Evolutionary conservation across 768 basidiomycete genomes (phyloP).

Genomic region (Lanmaoa pseudosensibilis): DNA sequence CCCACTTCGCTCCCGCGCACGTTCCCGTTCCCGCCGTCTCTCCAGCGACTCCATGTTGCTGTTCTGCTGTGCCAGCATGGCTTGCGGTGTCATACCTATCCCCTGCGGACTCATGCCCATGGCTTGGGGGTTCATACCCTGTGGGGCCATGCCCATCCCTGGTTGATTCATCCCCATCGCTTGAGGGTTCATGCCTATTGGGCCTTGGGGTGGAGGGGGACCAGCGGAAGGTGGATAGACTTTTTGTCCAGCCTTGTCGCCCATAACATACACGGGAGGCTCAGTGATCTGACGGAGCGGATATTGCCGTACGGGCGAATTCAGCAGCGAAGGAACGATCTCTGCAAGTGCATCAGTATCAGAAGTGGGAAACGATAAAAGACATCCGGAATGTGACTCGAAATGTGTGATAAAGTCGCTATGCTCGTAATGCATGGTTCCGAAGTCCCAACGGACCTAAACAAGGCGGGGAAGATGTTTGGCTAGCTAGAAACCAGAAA

Average conservation of each 20-base stretch:
- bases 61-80: slow-evolving; percentile 73
- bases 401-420: background rate
- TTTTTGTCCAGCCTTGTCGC: slow-evolving; percentile 74
- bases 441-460: background rate
- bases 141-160: slow-evolving; percentile 26
- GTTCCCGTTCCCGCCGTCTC: slow-evolving; percentile 58
- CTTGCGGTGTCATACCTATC: slow-evolving; percentile 44
- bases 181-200: slow-evolving; percentile 28
- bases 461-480: background rate
- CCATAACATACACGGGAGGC: slow-evolving; percentile 66
- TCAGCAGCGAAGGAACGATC: slow-evolving; percentile 55
- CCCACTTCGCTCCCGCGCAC: slow-evolving; percentile 47
- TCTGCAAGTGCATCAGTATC: slow-evolving; percentile 39
- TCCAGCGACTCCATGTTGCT: slow-evolving; percentile 72
- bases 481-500: background rate
- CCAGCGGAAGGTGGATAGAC: slow-evolving; percentile 39
- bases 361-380: slow-evolving; percentile 11
- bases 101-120: slow-evolving; percentile 25
- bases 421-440: background rate
- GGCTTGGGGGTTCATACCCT: slow-evolving; percentile 26
- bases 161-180: slow-evolving; percentile 26
- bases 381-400: background rate
- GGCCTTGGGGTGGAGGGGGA: slow-evolving; percentile 32
- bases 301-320: slow-evolving; percentile 66
- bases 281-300: slow-evolving; percentile 69